These are phyloP conservation scores for Musa schizocarpa DNA, from an alignment of 176 grass and related monocot genomes.

Conservation along the genomic window DNA sequence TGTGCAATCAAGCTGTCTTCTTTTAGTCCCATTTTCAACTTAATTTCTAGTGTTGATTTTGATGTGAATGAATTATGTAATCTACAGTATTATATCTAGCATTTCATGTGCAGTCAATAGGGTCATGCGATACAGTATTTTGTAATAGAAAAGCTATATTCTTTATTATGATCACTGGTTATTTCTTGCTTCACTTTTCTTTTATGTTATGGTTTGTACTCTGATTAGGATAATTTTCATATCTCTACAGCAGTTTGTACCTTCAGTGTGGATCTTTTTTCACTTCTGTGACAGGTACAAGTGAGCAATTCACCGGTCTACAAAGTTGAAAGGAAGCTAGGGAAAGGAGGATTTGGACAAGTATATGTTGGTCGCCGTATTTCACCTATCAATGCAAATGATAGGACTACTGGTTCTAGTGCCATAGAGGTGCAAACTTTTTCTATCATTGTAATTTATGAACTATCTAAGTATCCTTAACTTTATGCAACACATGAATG, in stretches of 20 bases:
- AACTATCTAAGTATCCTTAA: not conserved
- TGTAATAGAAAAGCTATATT: too few relatives aligned
- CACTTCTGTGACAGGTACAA: constrained; percentile 49
- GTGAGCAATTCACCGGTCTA: constrained; percentile 77
- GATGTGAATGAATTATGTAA: too few relatives aligned
- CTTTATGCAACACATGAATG: not conserved
- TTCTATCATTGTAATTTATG: not conserved
- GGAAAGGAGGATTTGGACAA: constrained; percentile 98
- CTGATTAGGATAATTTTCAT: not conserved
- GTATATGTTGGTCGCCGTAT: constrained; percentile 79
- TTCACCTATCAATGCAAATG: constrained; percentile 21
- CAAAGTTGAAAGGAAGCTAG: constrained; percentile 75
- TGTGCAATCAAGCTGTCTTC: too few relatives aligned
- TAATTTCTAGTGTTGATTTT: too few relatives aligned
- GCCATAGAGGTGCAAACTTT: constrained; percentile 50
- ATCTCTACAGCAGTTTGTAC: not conserved
- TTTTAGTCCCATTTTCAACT: too few relatives aligned
- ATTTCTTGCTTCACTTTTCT: not conserved
- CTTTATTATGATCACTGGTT: too few relatives aligned
- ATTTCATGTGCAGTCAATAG: too few relatives aligned
- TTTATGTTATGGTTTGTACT: not conserved
- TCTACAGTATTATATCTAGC: too few relatives aligned
- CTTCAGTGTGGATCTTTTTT: not conserved
- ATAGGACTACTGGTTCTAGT: constrained; percentile 31
- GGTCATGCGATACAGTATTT: too few relatives aligned